Percentiles rank a stretch among this genome's conserved stretches.
Evolutionary conservation across 2,329 filamentous ascomycete genomes (phyloP).

Genomic region (Aurifilum marmelostoma): DNA sequence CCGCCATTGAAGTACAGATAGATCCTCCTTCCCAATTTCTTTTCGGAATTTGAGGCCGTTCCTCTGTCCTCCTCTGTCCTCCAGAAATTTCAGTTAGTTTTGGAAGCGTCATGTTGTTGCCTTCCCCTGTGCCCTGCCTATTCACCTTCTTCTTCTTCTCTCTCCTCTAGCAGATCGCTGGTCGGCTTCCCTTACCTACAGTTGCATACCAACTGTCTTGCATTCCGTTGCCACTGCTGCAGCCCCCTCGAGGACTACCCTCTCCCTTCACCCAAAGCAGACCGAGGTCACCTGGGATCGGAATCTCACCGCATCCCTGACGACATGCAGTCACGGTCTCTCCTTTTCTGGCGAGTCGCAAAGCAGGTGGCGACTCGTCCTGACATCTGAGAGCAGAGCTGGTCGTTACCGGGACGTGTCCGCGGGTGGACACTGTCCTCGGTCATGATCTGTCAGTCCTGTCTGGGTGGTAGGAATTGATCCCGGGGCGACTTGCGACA

Average conservation of each 20-base stretch:
- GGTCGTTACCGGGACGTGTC: background rate
- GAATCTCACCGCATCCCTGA: constrained; percentile 3
- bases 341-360: background rate
- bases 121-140: background rate
- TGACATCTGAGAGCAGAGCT: background rate
- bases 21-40: background rate
- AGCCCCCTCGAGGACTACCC: background rate
- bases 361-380: background rate
- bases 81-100: background rate
- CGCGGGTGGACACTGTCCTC: background rate
- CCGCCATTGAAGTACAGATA: constrained; percentile 10
- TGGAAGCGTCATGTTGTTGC: background rate
- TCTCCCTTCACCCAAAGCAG: background rate
- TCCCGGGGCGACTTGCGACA: background rate
- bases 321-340: background rate
- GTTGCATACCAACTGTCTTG: constrained; percentile 8
- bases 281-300: background rate
- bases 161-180: background rate
- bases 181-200: background rate
- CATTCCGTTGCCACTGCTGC: constrained; percentile 1
- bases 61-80: background rate
- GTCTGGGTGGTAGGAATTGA: background rate
- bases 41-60: background rate
- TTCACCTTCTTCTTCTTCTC: background rate
- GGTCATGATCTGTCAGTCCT: background rate